Conservation (phyloP, 129 eudicot genomes). For the Flaveria trinervia region DNA sequence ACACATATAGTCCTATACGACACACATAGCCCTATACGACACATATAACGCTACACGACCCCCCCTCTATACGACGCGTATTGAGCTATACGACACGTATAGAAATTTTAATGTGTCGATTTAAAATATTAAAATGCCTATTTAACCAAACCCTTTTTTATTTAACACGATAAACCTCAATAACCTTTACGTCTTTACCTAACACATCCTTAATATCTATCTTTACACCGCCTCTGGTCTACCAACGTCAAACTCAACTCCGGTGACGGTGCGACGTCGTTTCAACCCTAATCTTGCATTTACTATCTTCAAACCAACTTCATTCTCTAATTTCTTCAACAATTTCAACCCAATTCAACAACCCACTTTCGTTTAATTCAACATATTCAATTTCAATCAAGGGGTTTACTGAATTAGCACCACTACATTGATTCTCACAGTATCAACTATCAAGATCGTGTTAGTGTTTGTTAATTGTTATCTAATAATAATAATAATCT, state of each 20-base stretch:
- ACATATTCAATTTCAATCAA: conserved; percentile 11
- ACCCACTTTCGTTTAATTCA: neutral
- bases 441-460: neutral
- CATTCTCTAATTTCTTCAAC: neutral
- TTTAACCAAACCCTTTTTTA: no score
- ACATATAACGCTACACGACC: no score
- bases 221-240: conserved; percentile 10
- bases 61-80: no score
- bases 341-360: neutral
- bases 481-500: neutral
- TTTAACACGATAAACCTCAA: neutral
- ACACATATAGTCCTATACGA: no score
- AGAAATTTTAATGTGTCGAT: no score
- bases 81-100: no score
- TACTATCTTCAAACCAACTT: neutral
- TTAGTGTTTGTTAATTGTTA: neutral
- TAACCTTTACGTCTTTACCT: neutral
- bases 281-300: neutral
- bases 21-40: no score
- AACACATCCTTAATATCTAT: neutral
- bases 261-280: conserved; percentile 18
- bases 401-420: conserved; percentile 8
- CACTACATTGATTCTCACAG: conserved; percentile 23
- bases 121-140: no score
- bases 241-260: conserved; percentile 26